These are phyloP conservation scores for Trametes cingulata DNA, from an alignment of 768 basidiomycete genomes.

Conservation along the genomic window DNA sequence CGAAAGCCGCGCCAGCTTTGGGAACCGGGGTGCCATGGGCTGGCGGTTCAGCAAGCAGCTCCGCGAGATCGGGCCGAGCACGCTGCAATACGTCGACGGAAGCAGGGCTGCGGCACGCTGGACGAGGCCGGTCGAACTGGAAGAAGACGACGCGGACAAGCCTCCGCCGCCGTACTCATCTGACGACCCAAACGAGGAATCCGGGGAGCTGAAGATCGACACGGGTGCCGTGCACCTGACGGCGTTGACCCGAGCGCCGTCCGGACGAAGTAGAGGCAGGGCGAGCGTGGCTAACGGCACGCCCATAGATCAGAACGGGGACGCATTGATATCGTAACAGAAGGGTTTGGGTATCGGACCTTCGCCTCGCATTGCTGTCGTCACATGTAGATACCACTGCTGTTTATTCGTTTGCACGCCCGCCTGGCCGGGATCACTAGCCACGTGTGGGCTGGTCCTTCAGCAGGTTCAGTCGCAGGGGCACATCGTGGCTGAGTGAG, in stretches of 20 bases:
- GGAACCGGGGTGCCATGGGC: constrained; percentile 42
- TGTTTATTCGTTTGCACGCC: constrained; percentile 11
- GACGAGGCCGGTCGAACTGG: constrained; percentile 46
- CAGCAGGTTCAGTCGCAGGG: no score
- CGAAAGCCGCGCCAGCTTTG: constrained; percentile 41
- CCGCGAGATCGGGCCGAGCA: constrained; percentile 58
- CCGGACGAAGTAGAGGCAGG: constrained; percentile 52
- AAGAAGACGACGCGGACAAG: constrained; percentile 45
- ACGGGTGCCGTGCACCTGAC: constrained; percentile 45
- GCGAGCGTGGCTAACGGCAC: constrained; percentile 37
- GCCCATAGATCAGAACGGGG: constrained; percentile 20
- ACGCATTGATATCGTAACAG: constrained; percentile 2
- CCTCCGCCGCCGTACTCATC: constrained; percentile 30
- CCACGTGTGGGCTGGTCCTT: no score
- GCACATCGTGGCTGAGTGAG: no score
- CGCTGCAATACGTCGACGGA: constrained; percentile 74
- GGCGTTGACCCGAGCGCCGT: constrained; percentile 69
- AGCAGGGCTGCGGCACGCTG: constrained; percentile 60
- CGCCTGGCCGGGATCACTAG: background rate
- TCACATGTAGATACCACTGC: constrained; percentile 16
- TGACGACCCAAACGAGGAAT: constrained; percentile 33
- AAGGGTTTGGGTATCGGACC: constrained; percentile 10
- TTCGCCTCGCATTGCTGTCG: constrained; percentile 16
- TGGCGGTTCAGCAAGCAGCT: constrained; percentile 66
- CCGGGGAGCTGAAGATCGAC: constrained; percentile 34